These are phyloP conservation scores for Phellinidium pouzarii DNA, from an alignment of 1,284 basidiomycete species.

Conservation along the genomic window DNA sequence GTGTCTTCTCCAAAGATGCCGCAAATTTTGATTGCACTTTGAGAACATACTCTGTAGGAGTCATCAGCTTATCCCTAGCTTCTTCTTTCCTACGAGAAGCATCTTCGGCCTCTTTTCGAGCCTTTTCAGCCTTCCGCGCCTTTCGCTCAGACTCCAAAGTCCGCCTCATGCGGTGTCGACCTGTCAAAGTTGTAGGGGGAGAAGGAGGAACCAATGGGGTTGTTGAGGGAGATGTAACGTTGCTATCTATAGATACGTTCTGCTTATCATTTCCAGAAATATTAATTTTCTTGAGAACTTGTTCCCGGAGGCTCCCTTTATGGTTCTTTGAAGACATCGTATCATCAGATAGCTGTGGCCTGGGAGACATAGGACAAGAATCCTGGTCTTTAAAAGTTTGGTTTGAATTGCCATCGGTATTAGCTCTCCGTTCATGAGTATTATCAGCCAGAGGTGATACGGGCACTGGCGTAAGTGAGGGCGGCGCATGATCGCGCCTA, in stretches of 20 bases:
- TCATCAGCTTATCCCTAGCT: conserved; percentile 16
- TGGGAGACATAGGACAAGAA: not conserved
- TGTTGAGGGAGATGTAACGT: conserved; percentile 15
- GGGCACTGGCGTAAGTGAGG: not conserved
- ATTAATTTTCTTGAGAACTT: conserved; percentile 5
- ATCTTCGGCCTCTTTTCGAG: conserved; percentile 4
- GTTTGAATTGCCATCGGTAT: not conserved
- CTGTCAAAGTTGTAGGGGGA: not conserved
- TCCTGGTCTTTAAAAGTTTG: not conserved
- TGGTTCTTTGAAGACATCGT: conserved; percentile 1
- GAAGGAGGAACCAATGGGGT: conserved; percentile 1
- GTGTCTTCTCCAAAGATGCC: conserved; percentile 6
- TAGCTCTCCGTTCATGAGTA: not conserved
- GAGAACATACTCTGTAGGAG: conserved; percentile 15
- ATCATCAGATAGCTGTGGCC: not conserved
- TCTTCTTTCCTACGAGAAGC: conserved; percentile 11
- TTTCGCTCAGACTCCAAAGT: conserved; percentile 6
- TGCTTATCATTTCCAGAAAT: not conserved
- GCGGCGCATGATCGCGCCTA: not conserved
- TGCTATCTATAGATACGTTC: conserved; percentile 1
- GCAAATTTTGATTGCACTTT: conserved; percentile 15
- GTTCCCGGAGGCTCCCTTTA: not conserved
- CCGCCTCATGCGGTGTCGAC: not conserved
- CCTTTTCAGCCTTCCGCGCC: conserved; percentile 7
- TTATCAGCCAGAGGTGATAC: not conserved